Percentiles rank a stretch among this genome's conserved stretches.
phyloP scores from a whole-genome alignment of 495 filamentous ascomycete species.

The Chaetomium fimeti region DNA sequence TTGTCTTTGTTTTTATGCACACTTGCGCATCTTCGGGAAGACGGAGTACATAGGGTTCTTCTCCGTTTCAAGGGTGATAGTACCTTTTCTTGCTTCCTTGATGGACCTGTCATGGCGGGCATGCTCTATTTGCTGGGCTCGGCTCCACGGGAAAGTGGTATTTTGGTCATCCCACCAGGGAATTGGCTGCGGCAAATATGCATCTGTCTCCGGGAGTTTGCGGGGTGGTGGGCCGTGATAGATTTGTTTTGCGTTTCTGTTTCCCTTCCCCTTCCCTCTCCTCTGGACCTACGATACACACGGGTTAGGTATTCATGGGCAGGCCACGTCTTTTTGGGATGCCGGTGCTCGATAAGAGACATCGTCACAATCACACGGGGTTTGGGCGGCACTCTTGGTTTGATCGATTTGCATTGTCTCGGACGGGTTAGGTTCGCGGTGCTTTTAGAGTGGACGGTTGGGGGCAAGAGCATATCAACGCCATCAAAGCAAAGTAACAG shows the following conservation, averaged over 20 bases:
- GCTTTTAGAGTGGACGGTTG: not conserved
- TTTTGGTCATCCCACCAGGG: not conserved
- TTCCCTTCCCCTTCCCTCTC: not conserved
- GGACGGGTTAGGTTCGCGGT: not conserved
- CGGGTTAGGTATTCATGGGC: slow-evolving; percentile 18
- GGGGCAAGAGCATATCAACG: not conserved
- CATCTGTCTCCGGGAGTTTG: slow-evolving; percentile 20
- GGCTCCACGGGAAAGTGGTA: not conserved
- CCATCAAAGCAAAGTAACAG: slow-evolving; percentile 7
- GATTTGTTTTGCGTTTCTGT: slow-evolving; percentile 17
- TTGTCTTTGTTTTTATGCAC: slow-evolving; percentile 2
- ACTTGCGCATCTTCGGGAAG: not conserved
- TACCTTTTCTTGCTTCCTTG: not conserved
- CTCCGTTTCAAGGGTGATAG: not conserved
- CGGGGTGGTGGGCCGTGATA: slow-evolving; percentile 16
- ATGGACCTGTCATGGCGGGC: not conserved
- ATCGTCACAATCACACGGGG: not conserved
- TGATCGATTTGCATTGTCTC: slow-evolving; percentile 7
- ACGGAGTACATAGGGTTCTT: not conserved
- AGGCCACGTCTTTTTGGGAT: slow-evolving; percentile 10
- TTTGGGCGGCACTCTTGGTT: slow-evolving; percentile 7
- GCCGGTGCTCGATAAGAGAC: slow-evolving; percentile 2
- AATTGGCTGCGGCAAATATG: slow-evolving; percentile 13
- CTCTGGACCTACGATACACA: slow-evolving; percentile 9
- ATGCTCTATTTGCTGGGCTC: slow-evolving; percentile 3